Evolutionary conservation across 2,329 filamentous ascomycete genomes (phyloP).

Genomic region (Corinectria fuckeliana): DNA sequence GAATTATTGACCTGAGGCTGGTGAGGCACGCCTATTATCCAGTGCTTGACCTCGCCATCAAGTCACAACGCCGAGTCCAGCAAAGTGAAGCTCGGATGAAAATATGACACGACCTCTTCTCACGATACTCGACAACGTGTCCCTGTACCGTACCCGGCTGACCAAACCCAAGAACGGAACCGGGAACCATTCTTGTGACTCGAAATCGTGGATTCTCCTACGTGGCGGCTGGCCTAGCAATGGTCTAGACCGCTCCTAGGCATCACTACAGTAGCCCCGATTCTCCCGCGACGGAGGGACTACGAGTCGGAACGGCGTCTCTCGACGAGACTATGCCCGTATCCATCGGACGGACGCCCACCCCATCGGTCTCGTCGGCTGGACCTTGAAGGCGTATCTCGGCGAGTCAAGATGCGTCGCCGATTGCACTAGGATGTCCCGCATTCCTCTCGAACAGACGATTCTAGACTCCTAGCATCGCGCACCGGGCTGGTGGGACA

Average conservation of each 20-base stretch:
- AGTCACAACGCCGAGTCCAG: too few species aligned
- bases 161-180: neutral
- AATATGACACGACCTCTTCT: too few species aligned
- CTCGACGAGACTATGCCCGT: neutral
- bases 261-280: neutral
- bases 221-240: neutral
- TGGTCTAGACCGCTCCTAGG: neutral
- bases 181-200: neutral
- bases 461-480: neutral
- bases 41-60: neutral
- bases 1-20: neutral
- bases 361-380: neutral
- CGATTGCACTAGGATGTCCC: slow-evolving; percentile 4
- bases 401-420: neutral
- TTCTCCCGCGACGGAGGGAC: neutral
- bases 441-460: slow-evolving; percentile 3
- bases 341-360: neutral
- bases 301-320: neutral
- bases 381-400: neutral
- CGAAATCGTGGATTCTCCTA: neutral
- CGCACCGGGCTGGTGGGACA: neutral
- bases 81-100: too few species aligned
- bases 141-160: too few species aligned
- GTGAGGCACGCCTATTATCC: neutral
- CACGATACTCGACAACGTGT: too few species aligned